Conservation (phyloP, 75 land plant species). For the Chamaecyparis obtusa region DNA sequence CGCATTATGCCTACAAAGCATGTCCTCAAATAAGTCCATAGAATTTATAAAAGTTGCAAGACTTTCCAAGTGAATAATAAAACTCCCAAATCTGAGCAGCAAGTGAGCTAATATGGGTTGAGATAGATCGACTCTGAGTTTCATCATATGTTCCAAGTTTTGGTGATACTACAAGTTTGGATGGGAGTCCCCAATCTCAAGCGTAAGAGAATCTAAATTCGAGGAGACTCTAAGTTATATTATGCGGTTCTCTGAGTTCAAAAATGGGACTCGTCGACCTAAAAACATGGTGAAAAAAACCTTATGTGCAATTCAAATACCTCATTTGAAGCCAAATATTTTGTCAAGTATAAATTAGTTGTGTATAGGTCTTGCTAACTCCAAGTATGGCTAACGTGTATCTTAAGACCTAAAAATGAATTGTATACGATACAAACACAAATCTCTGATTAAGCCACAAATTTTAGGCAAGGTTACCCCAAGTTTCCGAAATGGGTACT, state of each 20-base stretch:
- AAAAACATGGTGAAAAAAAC: too few species aligned
- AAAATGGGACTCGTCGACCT: background rate
- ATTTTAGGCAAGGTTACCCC: too few species aligned
- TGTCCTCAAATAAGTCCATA: background rate
- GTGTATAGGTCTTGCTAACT: background rate
- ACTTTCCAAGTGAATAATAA: background rate
- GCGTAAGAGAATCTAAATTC: too few species aligned
- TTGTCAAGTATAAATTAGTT: background rate
- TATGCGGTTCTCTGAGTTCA: background rate
- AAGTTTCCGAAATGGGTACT: too few species aligned
- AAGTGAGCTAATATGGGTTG: background rate
- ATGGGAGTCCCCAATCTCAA: too few species aligned
- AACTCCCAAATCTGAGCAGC: background rate
- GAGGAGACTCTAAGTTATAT: too few species aligned
- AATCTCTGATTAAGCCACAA: background rate
- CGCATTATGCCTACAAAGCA: background rate
- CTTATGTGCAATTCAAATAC: too few species aligned
- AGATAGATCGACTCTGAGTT: background rate
- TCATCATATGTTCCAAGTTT: background rate
- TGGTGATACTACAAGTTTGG: background rate
- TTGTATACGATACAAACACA: background rate
- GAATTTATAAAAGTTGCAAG: background rate
- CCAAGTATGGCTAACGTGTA: background rate
- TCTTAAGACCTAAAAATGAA: background rate
- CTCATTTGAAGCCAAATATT: background rate